Base-by-base conservation (phyloP, 805 yeast species). In the Candida nitratophila region DNA sequence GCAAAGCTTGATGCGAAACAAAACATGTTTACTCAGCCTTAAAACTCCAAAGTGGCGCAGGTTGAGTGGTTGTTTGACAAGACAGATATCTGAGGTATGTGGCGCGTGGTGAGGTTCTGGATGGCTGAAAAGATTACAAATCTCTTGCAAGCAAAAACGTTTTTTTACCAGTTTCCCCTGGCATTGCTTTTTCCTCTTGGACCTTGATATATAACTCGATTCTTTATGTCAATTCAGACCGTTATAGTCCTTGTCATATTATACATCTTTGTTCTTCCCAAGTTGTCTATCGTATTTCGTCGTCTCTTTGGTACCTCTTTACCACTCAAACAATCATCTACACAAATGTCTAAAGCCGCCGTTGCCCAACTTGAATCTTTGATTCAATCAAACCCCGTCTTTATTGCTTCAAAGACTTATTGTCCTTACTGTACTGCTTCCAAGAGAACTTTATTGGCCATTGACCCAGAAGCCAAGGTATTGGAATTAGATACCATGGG, bases 341-440 rank as follows among this genome's bases (percentile, higher is more conserved):
- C n/a, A 6, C 35, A 75, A 79, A 86, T 76, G 59, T 76, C 84
- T 43, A 74, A 77, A 56, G 78, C 74, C 63, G 65, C 79, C 47
- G 60, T 74, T 47, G 61, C 70, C 39, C 77, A 71, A 65, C 86
- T 85, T 47, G 77, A 83, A 61, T 61, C 66, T 33, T 71, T 86
- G 52, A 85, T 88, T 67, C 71, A 72, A 53, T 61, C 71, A 48
- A 77, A 84, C 63, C 77, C 80, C 38, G 71, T 88, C 44, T 85
- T 89, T 60, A 77, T 89, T 50, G 96, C 96, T 34, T 81, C 95
- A 36, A 86, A 86, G 68, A 71, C 85, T 10, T 79, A 81, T 66
- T 83, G 89, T 64, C 88, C 88, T 35, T 76, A 73, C 61, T 78
- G 83, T 52, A 60, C 70, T 41, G 75, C 77, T 1, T 59, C 82